These are phyloP conservation scores for Podila epigama DNA, from an alignment of 192 early-diverging fungal species.

Conservation along the genomic window DNA sequence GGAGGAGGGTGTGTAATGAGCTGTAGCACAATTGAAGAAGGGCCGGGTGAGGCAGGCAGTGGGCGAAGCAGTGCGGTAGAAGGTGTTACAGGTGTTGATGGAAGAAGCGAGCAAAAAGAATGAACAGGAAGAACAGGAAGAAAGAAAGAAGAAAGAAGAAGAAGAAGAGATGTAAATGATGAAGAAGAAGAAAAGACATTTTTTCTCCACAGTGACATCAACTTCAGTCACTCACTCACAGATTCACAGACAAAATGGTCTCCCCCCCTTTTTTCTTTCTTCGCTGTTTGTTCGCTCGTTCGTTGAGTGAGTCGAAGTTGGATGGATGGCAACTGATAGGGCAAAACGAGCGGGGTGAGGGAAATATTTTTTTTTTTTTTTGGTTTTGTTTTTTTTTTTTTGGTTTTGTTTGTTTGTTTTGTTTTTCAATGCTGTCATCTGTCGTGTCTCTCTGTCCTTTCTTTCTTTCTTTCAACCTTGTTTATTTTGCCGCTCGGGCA, in stretches of 20 bases:
- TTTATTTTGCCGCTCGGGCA: too few relatives aligned
- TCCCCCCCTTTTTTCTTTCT: not conserved
- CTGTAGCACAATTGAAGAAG: not conserved
- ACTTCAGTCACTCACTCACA: not conserved
- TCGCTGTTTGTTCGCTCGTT: too few relatives aligned
- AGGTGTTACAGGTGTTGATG: not conserved
- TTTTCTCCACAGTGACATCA: not conserved
- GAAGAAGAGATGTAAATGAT: not conserved
- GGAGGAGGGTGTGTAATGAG: not conserved
- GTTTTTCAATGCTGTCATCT: too few relatives aligned
- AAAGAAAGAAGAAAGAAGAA: not conserved
- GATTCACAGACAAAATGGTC: not conserved
- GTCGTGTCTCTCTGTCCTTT: too few relatives aligned
- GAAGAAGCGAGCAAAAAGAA: not conserved
- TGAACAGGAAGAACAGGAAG: not conserved
- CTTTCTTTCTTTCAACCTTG: too few relatives aligned
- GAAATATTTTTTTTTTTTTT: too few relatives aligned
- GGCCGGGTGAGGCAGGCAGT: not conserved
- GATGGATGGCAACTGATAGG: too few relatives aligned
- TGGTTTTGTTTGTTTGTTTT: too few relatives aligned
- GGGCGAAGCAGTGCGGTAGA: not conserved
- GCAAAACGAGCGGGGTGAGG: too few relatives aligned
- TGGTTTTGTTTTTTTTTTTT: too few relatives aligned
- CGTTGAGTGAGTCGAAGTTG: too few relatives aligned
- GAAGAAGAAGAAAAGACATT: not conserved